phyloP scores from a whole-genome alignment of 1,139 yeast species.

The Magnusiomyces tetraspermus region DNA sequence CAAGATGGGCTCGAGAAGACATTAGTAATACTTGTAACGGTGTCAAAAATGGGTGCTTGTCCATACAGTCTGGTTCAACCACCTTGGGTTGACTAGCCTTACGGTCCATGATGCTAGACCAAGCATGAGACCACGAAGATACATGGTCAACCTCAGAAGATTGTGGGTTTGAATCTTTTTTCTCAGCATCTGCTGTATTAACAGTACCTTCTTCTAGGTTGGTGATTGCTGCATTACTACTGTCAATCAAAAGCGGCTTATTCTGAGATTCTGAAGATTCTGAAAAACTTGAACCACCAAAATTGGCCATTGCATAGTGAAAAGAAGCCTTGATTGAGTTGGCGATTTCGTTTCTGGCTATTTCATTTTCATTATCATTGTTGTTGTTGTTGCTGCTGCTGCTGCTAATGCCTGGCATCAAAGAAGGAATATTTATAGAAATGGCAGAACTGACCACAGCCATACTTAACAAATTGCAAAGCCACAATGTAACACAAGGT shows the following conservation, averaged over 20 bases:
- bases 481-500: background rate
- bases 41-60: background rate
- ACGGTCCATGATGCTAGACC: background rate
- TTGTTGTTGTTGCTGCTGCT: background rate
- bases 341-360: background rate
- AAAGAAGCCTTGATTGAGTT: too few species aligned
- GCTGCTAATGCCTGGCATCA: background rate
- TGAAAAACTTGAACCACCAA: too few species aligned
- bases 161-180: too few species aligned
- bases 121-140: background rate
- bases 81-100: background rate
- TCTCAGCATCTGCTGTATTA: too few species aligned
- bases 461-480: background rate
- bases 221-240: too few species aligned
- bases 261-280: too few species aligned
- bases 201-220: too few species aligned
- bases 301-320: too few species aligned
- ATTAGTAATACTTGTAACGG: slow-evolving; percentile 1
- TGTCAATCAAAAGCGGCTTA: too few species aligned
- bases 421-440: background rate
- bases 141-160: background rate
- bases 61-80: background rate
- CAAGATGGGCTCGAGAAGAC: background rate
- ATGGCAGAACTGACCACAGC: background rate
- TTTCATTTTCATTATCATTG: background rate